Base-by-base conservation (phyloP, 176 grass and related monocot species). In the Calamus simplicifolius region DNA sequence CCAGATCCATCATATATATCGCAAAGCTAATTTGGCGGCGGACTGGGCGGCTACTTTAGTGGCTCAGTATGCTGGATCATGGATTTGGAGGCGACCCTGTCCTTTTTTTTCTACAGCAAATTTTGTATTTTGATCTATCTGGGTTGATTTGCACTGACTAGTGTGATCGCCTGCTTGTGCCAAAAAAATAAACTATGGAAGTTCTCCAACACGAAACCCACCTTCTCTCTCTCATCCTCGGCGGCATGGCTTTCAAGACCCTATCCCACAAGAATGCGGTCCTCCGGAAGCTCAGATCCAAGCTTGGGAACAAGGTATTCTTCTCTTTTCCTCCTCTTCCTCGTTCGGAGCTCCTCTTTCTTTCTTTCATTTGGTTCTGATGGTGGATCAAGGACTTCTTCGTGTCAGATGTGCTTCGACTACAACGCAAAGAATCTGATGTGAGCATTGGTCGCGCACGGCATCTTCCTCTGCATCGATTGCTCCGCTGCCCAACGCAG, bases 381-480 rank as follows among this genome's bases (percentile, higher is more conserved):
- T 61, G 49, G 1, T 52, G 60, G 76, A n/a, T n/a, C n/a, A n/a
- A 67, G 21, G 21, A 23, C 73, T 18, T 72, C 16, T 52, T 57
- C 38, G 35, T 55, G 5, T 17, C 73, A 95, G 90, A 89, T 89
- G 80, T 95, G 90, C 74, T 95, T 95, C 69, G 90, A 95, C 61
- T 95, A 86, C 80, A 89, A 87, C 81, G 82, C 90, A n/a, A 95
- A 87, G 82, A 95, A 87, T 66, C 90, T 86, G 15, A 87, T 86
- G 16, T 95, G 90, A 82, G 90, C 90, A 13, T 95, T 86, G 58
- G 90, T 95, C 67, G 90, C 90, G 29, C 82, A 87, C 59, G 90
- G n/a, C 21, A 75, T 95, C 51, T 95, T 95, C 70, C 86, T 95
- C 35, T 95, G 90, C 80, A 86, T 90, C 64, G 90, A 95, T 81